Evolutionary conservation across 192 early-diverging fungal species (phyloP), one percentile per base, ranked within the genome.

Genomic region (Coemansia sp.): DNA sequence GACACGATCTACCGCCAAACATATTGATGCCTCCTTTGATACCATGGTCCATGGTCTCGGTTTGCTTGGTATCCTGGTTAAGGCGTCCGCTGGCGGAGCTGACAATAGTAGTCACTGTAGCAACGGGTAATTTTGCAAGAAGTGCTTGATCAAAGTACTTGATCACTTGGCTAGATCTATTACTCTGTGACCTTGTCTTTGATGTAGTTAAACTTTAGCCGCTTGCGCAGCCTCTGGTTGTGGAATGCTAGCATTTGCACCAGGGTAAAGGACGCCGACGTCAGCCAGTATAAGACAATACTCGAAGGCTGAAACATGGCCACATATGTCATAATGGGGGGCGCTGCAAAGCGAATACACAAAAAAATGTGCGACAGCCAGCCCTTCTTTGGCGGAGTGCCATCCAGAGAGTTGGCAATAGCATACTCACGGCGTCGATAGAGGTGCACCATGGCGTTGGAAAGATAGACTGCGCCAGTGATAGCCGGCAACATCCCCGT

Each of bases 231-330:
- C 7, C 37, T 9, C 3, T 31, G 39, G 45, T 65, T 73, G 16
- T 55, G 38, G n/a, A 76, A 73, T 4, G 65, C 46, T 16, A 69
- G 7, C 45, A 55, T 65, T 40, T 73, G 74, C 11, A 43, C 20
- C 37, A 76, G 56, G 8, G 55, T 71, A 21, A 76, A 67, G 4
- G 65, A 33, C 1, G 79, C 56, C 0, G 79, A 76, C 9, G 63
- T 21, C 5, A 58, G 9, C 79, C 79, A 82, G 62, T 82, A 82
- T 3, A 67, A 55, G 7, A 67, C 61, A 18, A 82, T 43, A 2
- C 60, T 70, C 0, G 74, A 34, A 2, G 79, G 79, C 59, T 64
- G 63, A 6, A 10, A 21, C 26, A 55, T 0, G 1, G 65, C 67
- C 0, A 69, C 26, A 3, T 14, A 39, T 3, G 60, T 59, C 1